phyloP scores from a whole-genome alignment of 1,284 basidiomycete species.

The Anthracocystis setariae region DNA sequence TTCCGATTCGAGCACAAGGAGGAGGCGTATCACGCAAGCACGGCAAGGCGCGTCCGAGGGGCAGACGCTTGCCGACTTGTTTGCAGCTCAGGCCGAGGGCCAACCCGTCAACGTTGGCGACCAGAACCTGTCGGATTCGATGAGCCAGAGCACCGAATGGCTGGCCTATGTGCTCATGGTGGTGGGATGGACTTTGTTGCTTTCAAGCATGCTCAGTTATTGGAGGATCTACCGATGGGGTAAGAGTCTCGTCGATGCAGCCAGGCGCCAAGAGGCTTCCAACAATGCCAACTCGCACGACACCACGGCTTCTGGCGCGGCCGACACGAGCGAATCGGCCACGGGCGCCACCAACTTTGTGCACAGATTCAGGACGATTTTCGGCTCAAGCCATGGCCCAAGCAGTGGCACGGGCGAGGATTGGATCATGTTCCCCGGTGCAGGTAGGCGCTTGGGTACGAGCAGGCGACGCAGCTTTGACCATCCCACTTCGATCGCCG shows the following conservation, averaged over 20 bases:
- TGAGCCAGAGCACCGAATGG: constrained; percentile 76
- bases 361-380: constrained; percentile 28
- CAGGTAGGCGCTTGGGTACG: constrained; percentile 28
- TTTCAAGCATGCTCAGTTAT: constrained; percentile 79
- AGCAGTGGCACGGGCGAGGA: constrained; percentile 47
- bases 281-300: not conserved
- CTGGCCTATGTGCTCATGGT: constrained; percentile 90
- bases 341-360: constrained; percentile 39
- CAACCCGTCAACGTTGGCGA: constrained; percentile 68
- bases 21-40: constrained; percentile 15
- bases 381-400: constrained; percentile 9
- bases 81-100: constrained; percentile 66
- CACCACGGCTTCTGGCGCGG: constrained; percentile 2
- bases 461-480: constrained; percentile 14
- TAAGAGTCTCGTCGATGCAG: constrained; percentile 54
- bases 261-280: constrained; percentile 44
- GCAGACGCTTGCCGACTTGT: constrained; percentile 51
- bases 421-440: constrained; percentile 60
- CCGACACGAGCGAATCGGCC: not conserved
- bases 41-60: constrained; percentile 24
- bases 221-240: constrained; percentile 70
- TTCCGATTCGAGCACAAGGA: constrained; percentile 6
- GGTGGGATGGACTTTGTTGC: constrained; percentile 82
- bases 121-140: constrained; percentile 67
- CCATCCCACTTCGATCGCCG: constrained; percentile 39